These are phyloP conservation scores for Dipteronia sinensis DNA, from an alignment of 345 rosid genomes.

Conservation along the genomic window DNA sequence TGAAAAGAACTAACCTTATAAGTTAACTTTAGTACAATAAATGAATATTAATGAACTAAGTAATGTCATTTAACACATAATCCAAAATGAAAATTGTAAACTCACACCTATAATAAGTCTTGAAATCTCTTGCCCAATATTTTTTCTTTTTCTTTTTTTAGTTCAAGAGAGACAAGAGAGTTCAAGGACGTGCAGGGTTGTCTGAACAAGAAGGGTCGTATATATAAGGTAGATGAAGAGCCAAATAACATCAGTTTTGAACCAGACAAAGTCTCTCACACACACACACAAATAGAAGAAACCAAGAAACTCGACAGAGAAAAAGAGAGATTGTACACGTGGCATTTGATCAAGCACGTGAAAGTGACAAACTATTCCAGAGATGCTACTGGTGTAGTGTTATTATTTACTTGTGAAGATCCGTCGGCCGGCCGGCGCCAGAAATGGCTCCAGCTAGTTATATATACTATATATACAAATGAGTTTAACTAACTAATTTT, in stretches of 20 bases:
- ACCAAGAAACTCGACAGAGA: background rate
- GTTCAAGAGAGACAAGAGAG: background rate
- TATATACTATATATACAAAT: no score
- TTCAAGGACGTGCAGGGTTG: background rate
- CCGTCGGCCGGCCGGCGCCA: slow-evolving; percentile 12
- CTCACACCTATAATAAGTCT: background rate
- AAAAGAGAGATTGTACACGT: background rate
- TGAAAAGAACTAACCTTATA: background rate
- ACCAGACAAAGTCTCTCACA: no score
- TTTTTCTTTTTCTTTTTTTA: background rate
- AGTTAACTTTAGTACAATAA: background rate
- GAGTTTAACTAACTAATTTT: background rate
- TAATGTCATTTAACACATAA: background rate
- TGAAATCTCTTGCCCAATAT: background rate
- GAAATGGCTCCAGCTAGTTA: background rate
- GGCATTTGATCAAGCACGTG: background rate
- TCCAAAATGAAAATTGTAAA: background rate
- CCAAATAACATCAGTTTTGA: background rate
- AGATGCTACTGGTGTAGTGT: background rate
- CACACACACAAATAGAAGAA: background rate
- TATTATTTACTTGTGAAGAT: background rate
- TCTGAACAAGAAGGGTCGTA: background rate
- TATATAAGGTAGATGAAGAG: background rate
- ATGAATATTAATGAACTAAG: background rate
- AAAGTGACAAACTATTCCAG: background rate